phyloP scores from a whole-genome alignment of 768 basidiomycete genomes.

The Mycena kentingensis region DNA sequence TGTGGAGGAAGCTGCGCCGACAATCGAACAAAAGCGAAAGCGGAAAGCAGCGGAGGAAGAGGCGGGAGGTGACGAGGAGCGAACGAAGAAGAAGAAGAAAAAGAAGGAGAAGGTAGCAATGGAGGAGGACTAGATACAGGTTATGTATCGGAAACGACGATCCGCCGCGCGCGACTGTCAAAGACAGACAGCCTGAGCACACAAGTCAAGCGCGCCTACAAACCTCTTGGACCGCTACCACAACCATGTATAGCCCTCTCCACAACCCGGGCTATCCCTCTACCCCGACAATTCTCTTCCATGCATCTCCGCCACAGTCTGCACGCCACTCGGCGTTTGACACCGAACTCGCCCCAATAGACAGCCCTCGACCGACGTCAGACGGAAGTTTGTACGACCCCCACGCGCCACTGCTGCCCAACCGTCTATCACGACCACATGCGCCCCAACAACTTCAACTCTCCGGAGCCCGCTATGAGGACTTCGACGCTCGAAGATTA shows the following conservation, averaged over 20 bases:
- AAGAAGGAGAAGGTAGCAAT: conserved; percentile 31
- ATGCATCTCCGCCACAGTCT: not conserved
- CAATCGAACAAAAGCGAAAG: conserved; percentile 75
- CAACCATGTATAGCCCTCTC: too few relatives aligned
- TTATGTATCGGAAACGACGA: too few relatives aligned
- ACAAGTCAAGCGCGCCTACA: too few relatives aligned
- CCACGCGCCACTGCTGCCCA: conserved; percentile 7
- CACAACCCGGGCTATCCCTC: too few relatives aligned
- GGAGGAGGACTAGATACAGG: conserved; percentile 25
- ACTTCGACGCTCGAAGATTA: conserved; percentile 1
- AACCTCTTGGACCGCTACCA: too few relatives aligned
- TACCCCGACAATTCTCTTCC: too few relatives aligned
- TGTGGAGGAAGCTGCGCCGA: conserved; percentile 69
- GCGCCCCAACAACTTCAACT: not conserved
- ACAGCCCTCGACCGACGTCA: not conserved
- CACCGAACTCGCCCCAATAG: not conserved
- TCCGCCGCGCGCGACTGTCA: too few relatives aligned
- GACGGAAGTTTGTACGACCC: conserved; percentile 16
- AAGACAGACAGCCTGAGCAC: too few relatives aligned
- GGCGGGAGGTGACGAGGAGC: conserved; percentile 38
- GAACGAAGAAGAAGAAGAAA: conserved; percentile 25
- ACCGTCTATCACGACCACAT: not conserved
- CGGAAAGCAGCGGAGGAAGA: conserved; percentile 45
- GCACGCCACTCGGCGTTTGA: not conserved
- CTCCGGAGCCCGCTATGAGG: conserved; percentile 1